These are phyloP conservation scores for Actinidia arguta DNA, from an alignment of 179 eudicot genomes.

Conservation along the genomic window DNA sequence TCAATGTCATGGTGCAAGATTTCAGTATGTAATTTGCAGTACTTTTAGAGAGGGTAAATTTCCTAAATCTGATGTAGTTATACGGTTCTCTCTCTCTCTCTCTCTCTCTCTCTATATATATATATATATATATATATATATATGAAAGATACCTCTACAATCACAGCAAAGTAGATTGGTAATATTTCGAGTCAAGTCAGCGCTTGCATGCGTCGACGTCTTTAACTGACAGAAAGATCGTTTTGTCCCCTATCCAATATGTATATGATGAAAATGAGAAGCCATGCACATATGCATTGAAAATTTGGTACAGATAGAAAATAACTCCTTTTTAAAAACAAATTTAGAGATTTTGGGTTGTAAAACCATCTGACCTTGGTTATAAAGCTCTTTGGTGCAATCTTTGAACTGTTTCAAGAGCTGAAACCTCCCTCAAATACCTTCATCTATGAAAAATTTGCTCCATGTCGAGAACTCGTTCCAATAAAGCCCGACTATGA, in stretches of 20 bases:
- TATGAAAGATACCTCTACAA: no score
- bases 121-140: no score
- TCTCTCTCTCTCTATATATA: no score
- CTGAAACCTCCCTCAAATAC: no score
- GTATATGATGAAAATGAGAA: neutral
- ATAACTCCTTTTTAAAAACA: no score
- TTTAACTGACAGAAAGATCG: neutral
- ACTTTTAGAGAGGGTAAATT: neutral
- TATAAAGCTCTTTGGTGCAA: neutral
- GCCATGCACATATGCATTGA: neutral
- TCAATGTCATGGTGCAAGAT: neutral
- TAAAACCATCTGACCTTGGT: neutral
- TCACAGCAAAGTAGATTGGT: neutral
- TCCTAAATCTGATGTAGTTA: neutral
- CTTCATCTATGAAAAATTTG: neutral
- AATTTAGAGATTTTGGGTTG: neutral
- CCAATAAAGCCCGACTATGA: neutral
- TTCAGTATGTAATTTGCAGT: neutral
- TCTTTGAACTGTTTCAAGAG: neutral
- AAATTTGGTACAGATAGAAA: neutral
- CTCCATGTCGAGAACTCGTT: neutral
- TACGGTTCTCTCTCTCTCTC: neutral
- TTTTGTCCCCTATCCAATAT: neutral
- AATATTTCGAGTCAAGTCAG: neutral
- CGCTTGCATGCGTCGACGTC: neutral